Evolutionary conservation across 768 basidiomycete genomes (phyloP).

Genomic region (Leccinum disarticulatum): DNA sequence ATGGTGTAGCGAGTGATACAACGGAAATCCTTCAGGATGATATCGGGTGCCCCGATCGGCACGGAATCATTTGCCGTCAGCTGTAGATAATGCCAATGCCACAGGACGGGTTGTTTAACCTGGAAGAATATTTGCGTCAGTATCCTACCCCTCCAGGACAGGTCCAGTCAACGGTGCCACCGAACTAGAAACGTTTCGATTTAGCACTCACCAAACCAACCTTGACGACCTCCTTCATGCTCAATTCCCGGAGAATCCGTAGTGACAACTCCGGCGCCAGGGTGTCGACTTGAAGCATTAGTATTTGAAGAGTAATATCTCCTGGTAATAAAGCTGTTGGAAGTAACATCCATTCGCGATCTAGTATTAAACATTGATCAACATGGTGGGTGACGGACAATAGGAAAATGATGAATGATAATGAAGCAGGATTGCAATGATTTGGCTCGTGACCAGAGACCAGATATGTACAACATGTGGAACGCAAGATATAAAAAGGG

Average conservation of each 20-base stretch:
- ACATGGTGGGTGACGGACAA: background rate
- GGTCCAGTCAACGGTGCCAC: background rate
- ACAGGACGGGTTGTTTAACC: conserved; percentile 67
- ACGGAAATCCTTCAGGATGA: conserved; percentile 60
- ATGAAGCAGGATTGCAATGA: background rate
- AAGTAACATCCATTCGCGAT: conserved; percentile 18
- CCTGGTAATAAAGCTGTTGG: conserved; percentile 72
- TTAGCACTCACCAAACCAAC: conserved; percentile 37
- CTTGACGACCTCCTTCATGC: conserved; percentile 60
- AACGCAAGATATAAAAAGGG: background rate
- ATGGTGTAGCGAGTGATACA: conserved; percentile 81
- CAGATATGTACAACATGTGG: background rate
- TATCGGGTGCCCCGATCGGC: conserved; percentile 59
- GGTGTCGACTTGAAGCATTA: conserved; percentile 77
- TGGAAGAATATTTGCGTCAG: conserved; percentile 12
- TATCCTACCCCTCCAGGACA: background rate
- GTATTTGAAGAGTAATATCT: conserved; percentile 81
- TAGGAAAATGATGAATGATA: background rate
- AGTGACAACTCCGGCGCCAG: conserved; percentile 66
- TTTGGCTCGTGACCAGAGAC: background rate
- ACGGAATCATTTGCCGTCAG: conserved; percentile 68
- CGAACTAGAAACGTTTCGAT: background rate
- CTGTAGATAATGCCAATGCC: conserved; percentile 73
- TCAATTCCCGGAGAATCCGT: conserved; percentile 57
- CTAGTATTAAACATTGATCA: conserved; percentile 26